Conservation (phyloP, 306 rosid species). For the Prinsepia uniflora region DNA sequence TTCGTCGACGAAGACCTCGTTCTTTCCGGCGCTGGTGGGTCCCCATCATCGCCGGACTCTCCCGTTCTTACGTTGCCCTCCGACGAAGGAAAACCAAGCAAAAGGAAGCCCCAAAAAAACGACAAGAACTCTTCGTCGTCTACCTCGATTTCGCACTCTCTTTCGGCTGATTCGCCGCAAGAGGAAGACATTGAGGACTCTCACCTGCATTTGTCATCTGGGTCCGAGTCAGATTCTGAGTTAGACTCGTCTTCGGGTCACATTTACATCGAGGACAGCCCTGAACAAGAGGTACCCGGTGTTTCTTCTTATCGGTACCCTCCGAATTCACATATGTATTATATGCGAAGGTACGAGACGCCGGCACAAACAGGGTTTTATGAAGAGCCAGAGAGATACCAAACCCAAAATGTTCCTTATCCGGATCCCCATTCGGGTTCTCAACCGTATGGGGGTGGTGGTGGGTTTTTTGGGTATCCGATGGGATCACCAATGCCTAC, state of each 20-base stretch:
- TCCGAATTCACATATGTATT: slow-evolving; percentile 41
- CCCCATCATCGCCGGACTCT: slow-evolving; percentile 45
- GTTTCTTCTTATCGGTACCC: slow-evolving; percentile 24
- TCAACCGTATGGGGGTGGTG: slow-evolving; percentile 34
- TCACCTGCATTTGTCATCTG: slow-evolving; percentile 65
- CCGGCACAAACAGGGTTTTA: slow-evolving; percentile 46
- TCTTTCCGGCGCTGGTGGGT: slow-evolving; percentile 25
- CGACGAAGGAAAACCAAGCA: slow-evolving; percentile 48
- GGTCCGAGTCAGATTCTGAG: slow-evolving; percentile 60
- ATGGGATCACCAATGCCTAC: slow-evolving; percentile 36
- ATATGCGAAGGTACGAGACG: slow-evolving; percentile 62
- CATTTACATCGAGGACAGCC: slow-evolving; percentile 49
- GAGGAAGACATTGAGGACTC: slow-evolving; percentile 44
- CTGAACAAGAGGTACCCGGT: slow-evolving; percentile 25
- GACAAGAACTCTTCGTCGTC: slow-evolving; percentile 41
- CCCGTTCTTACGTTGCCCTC: slow-evolving; percentile 92
- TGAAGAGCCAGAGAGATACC: slow-evolving; percentile 45
- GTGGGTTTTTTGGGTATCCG: slow-evolving; percentile 57
- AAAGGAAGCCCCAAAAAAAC: background rate
- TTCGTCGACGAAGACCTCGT: slow-evolving; percentile 81
- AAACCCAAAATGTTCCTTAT: slow-evolving; percentile 42
- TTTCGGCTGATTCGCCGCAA: slow-evolving; percentile 20
- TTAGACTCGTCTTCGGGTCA: slow-evolving; percentile 51
- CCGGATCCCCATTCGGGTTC: slow-evolving; percentile 33
- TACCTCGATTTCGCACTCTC: slow-evolving; percentile 47